phyloP scores from a whole-genome alignment of 2,329 filamentous ascomycete genomes.

The Myotisia sp. region DNA sequence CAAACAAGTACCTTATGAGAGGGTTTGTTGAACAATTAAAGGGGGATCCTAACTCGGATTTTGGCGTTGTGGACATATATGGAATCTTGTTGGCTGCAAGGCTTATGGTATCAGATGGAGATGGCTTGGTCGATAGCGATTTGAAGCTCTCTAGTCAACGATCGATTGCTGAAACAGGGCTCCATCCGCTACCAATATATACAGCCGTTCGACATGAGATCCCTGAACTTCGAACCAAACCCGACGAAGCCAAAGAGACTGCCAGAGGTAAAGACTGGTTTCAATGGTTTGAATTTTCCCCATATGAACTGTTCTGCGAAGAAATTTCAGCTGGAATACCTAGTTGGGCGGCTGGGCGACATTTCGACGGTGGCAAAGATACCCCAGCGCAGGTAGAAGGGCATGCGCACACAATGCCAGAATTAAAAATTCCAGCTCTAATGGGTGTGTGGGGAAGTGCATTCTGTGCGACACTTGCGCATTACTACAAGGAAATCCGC shows the following conservation, averaged over 20 bases:
- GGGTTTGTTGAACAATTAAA: conserved; percentile 85
- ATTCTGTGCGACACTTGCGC: conserved; percentile 86
- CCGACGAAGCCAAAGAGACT: conserved; percentile 31
- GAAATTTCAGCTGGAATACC: conserved; percentile 85
- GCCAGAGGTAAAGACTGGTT: conserved; percentile 66
- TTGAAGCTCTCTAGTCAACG: conserved; percentile 85
- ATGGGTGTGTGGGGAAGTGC: conserved; percentile 95
- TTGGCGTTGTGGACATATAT: conserved; percentile 88
- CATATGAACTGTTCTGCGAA: conserved; percentile 91
- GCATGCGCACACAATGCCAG: conserved; percentile 60
- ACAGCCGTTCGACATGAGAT: conserved; percentile 94
- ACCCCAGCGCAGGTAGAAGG: conserved; percentile 46
- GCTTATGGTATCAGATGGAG: conserved; percentile 72
- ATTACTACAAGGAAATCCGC: conserved; percentile 91
- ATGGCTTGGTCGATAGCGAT: conserved; percentile 60
- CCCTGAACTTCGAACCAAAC: conserved; percentile 41
- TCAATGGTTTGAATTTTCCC: conserved; percentile 93
- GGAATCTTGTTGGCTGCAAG: conserved; percentile 72
- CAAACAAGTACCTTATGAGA: conserved; percentile 78
- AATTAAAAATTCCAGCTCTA: conserved; percentile 67
- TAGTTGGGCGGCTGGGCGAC: conserved; percentile 79
- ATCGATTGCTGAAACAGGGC: conserved; percentile 58
- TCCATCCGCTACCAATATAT: conserved; percentile 83
- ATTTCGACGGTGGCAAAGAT: conserved; percentile 61
- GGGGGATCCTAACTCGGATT: conserved; percentile 63